phyloP scores from a whole-genome alignment of 306 rosid genomes.

The Astragalus membranaceus region DNA sequence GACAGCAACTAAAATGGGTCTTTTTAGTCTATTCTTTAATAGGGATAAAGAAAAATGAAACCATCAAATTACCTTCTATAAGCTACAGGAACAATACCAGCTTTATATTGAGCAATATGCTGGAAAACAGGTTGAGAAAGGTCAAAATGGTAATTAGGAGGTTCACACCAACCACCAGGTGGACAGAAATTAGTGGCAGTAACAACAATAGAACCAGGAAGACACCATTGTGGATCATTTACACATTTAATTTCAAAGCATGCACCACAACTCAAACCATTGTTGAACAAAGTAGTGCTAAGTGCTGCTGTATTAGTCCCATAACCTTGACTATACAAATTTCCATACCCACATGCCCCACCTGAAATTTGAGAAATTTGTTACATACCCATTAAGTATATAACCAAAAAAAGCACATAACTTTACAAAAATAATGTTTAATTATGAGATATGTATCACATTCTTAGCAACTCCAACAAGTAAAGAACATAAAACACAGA shows the following conservation, averaged over 20 bases:
- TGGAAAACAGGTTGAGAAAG: slow-evolving; percentile 73
- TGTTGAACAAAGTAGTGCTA: slow-evolving; percentile 64
- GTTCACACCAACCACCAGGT: slow-evolving; percentile 89
- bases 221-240: slow-evolving; percentile 73
- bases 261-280: slow-evolving; percentile 79
- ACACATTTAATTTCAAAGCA: slow-evolving; percentile 61
- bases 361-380: slow-evolving; percentile 27
- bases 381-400: not conserved
- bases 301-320: slow-evolving; percentile 80
- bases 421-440: not conserved
- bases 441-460: not conserved
- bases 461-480: not conserved
- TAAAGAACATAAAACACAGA: not conserved
- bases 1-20: no score
- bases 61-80: slow-evolving; percentile 45
- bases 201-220: slow-evolving; percentile 48
- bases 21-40: no score
- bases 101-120: slow-evolving; percentile 60
- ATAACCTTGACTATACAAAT: slow-evolving; percentile 70
- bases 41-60: not conserved
- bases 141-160: slow-evolving; percentile 72
- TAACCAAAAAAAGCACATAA: not conserved
- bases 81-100: slow-evolving; percentile 66
- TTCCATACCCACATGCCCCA: slow-evolving; percentile 88
- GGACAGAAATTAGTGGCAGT: slow-evolving; percentile 90